Conservation (phyloP, 176 grass and related monocot species). For the Oryza brachyantha region DNA sequence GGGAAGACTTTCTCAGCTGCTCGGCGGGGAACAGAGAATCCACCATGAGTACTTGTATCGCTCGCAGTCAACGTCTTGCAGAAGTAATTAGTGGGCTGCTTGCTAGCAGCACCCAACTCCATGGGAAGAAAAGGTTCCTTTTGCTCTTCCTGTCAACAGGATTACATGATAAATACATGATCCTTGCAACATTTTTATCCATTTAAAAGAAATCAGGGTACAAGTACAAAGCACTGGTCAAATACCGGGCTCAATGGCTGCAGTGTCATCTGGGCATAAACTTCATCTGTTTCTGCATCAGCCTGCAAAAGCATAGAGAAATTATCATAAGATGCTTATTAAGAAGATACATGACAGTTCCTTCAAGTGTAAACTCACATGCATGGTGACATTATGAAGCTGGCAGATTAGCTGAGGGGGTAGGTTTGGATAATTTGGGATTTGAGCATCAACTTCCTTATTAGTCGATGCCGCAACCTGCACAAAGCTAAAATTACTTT, state of each 20-base stretch:
- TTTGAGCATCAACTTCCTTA: conserved; percentile 88
- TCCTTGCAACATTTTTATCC: not conserved
- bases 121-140: conserved; percentile 86
- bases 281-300: conserved; percentile 94
- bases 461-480: conserved; percentile 94
- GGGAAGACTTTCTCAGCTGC: conserved; percentile 99
- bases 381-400: conserved; percentile 98
- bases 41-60: conserved; percentile 96
- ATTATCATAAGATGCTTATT: not conserved
- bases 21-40: conserved; percentile 91
- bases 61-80: conserved; percentile 97
- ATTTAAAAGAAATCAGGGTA: conserved; percentile 10
- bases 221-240: conserved; percentile 5
- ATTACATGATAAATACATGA: conserved; percentile 18
- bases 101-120: conserved; percentile 73
- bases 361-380: conserved; percentile 55
- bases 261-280: conserved; percentile 96
- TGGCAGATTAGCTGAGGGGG: conserved; percentile 94
- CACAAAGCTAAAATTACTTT: conserved; percentile 12
- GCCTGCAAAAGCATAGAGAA: conserved; percentile 51
- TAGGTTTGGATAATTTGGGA: conserved; percentile 93
- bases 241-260: conserved; percentile 84
- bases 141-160: conserved; percentile 71
- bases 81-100: conserved; percentile 96
- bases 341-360: conserved; percentile 30